phyloP scores from a whole-genome alignment of 495 filamentous ascomycete species.

The Talaromyces thailandensis region DNA sequence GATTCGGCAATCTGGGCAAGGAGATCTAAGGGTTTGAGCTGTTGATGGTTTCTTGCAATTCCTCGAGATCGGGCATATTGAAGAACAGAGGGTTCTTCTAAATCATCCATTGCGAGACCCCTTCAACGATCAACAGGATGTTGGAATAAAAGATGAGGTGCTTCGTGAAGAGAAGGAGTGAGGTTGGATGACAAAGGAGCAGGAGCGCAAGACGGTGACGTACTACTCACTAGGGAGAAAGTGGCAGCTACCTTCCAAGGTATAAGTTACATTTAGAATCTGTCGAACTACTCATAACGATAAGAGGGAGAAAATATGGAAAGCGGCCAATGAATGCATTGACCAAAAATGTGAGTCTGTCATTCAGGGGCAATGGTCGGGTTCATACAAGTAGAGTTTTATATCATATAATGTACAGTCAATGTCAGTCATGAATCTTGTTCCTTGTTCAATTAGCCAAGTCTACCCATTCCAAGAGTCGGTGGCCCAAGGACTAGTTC shows the following conservation, averaged over 20 bases:
- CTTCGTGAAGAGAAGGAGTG: background rate
- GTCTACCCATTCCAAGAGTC: constrained; percentile 19
- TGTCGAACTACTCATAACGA: background rate
- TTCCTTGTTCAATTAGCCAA: constrained; percentile 11
- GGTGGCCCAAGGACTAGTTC: constrained; percentile 51
- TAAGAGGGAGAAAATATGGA: background rate
- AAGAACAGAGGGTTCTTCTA: background rate
- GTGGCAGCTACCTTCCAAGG: background rate
- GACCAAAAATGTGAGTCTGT: background rate
- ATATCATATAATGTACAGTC: constrained; percentile 9
- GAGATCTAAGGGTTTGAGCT: constrained; percentile 15
- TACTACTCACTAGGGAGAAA: background rate
- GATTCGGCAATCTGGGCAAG: constrained; percentile 2
- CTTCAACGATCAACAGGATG: background rate
- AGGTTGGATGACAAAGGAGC: background rate
- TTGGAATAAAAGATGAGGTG: background rate
- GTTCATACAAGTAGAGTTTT: background rate
- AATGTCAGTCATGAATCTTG: no score
- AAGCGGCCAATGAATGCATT: background rate
- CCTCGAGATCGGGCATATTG: constrained; percentile 37
- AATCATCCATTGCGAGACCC: background rate
- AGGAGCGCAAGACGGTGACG: background rate
- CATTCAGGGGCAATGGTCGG: background rate
- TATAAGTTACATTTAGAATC: background rate
- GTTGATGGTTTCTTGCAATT: constrained; percentile 19